Evolutionary conservation across 2,329 filamentous ascomycete genomes (phyloP).

Genomic region (Westerdykella sp.): DNA sequence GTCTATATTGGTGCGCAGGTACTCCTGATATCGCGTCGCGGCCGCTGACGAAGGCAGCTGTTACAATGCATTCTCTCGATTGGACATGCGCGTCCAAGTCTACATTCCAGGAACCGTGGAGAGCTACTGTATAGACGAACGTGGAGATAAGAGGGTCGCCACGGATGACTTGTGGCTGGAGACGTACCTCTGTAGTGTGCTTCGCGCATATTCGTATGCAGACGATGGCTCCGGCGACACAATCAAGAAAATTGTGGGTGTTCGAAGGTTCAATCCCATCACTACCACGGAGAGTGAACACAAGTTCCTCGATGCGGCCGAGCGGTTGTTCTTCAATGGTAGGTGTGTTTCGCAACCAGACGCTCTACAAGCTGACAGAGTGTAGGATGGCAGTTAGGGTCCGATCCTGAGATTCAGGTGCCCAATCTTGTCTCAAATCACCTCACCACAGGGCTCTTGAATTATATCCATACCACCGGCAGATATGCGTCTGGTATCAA

Average conservation of each 20-base stretch:
- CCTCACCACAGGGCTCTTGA: conserved; percentile 83
- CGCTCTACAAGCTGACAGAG: conserved; percentile 4
- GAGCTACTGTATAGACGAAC: conserved; percentile 95
- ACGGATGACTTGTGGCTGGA: conserved; percentile 95
- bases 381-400: conserved; percentile 86
- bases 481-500: conserved; percentile 95
- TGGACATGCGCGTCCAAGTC: conserved; percentile 98
- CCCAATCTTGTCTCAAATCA: conserved; percentile 96
- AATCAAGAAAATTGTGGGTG: conserved; percentile 95
- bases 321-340: conserved; percentile 81
- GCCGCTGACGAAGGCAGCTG: conserved; percentile 51
- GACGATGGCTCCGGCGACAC: conserved; percentile 91
- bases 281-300: conserved; percentile 98
- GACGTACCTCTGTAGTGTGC: conserved; percentile 90
- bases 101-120: conserved; percentile 95
- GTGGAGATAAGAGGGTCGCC: conserved; percentile 87
- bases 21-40: conserved; percentile 1
- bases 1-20: conserved; percentile 73
- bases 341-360: background rate
- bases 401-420: conserved; percentile 94
- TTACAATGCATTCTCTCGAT: conserved; percentile 97
- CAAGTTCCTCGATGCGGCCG: conserved; percentile 87
- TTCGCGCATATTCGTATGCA: conserved; percentile 92
- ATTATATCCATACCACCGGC: conserved; percentile 93
- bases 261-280: conserved; percentile 92